A percentile compares a stretch with the other conserved stretches of the same genome.
Evolutionary conservation across 2,329 filamentous ascomycete species (phyloP).

Genomic region (Ceratocystiopsis brevicomis): DNA sequence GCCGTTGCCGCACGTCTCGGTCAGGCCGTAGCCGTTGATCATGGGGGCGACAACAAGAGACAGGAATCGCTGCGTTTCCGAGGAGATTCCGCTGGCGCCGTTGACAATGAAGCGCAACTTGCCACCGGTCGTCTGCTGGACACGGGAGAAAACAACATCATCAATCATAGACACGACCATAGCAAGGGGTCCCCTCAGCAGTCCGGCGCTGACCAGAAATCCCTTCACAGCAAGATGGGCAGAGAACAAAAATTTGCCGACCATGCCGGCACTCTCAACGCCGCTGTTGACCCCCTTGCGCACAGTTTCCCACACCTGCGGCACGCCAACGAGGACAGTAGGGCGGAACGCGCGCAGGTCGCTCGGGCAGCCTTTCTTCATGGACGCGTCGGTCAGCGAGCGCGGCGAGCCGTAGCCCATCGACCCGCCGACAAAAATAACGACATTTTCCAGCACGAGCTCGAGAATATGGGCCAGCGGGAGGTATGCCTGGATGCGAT

Average conservation of each 20-base stretch:
- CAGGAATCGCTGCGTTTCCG: slow-evolving; percentile 76
- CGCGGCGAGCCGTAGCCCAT: slow-evolving; percentile 86
- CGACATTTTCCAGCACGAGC: slow-evolving; percentile 85
- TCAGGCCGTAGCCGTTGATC: slow-evolving; percentile 85
- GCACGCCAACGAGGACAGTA: slow-evolving; percentile 82
- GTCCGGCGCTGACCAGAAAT: slow-evolving; percentile 35
- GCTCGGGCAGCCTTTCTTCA: slow-evolving; percentile 65
- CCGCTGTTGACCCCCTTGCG: slow-evolving; percentile 81
- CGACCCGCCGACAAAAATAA: slow-evolving; percentile 72
- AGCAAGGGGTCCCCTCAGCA: slow-evolving; percentile 35
- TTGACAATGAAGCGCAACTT: slow-evolving; percentile 81
- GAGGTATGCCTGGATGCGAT: slow-evolving; percentile 74
- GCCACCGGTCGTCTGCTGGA: slow-evolving; percentile 79
- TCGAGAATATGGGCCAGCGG: slow-evolving; percentile 93
- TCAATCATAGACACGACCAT: slow-evolving; percentile 42
- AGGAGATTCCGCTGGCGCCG: slow-evolving; percentile 76
- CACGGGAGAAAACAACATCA: slow-evolving; percentile 70
- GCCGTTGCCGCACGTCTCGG: slow-evolving; percentile 76
- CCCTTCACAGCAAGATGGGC: slow-evolving; percentile 39
- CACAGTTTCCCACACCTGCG: slow-evolving; percentile 91
- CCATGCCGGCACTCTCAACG: slow-evolving; percentile 49
- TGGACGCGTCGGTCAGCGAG: slow-evolving; percentile 69
- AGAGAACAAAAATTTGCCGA: slow-evolving; percentile 66
- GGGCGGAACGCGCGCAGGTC: slow-evolving; percentile 87
- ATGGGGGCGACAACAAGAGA: slow-evolving; percentile 86